Evolutionary conservation across 2,329 filamentous ascomycete genomes (phyloP), one percentile per base, ranked within the genome.

Genomic region (Coniochaeta hoffmannii): DNA sequence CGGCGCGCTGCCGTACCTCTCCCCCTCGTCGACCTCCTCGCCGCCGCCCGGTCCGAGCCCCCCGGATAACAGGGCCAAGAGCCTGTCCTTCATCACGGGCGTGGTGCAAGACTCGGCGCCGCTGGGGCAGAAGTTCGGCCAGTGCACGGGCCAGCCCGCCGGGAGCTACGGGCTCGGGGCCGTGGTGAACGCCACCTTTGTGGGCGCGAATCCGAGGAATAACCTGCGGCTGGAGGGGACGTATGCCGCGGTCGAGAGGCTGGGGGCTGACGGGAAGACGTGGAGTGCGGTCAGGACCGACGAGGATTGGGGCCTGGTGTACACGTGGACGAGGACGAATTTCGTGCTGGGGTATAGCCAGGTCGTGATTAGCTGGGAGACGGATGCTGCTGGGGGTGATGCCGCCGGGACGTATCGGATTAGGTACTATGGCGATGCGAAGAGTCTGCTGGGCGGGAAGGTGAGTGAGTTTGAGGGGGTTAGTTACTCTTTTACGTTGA

Each of bases 161-260:
- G 68, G 77, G 15, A 69, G 71, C 0, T 89, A 87, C 61, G 53
- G 66, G 0, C 71, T 74, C 1, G 89, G 89, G 3, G 76, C 80
- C 9, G 75, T 74, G 0, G 80, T 90, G 28, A 80, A 72, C 4
- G 88, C 81, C 0, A 84, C 76, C 0, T 97, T 97, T 67, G 80
- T 91, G 0, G 92, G 88, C 17, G 91, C 91, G 4, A 96, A 96
- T 64, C 92, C 92, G 9, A 80, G 92, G 52, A 97, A 96, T 68
- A 88, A 95, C 59, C 78, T 96, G 44, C 81, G 85, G 2, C 81
- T 90, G 1, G 91, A 90, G 65, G 79, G 78, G 12, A 96, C 88
- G 0, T 96, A 86, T 66, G 87, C 87, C 0, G 82, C 87, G 0
- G 81, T 96, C 0, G 90, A 97, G 74, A 76, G 76, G 62, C 73